phyloP scores from a whole-genome alignment of 2,329 filamentous ascomycete species.

The Stagonosporopsis rhizophila region DNA sequence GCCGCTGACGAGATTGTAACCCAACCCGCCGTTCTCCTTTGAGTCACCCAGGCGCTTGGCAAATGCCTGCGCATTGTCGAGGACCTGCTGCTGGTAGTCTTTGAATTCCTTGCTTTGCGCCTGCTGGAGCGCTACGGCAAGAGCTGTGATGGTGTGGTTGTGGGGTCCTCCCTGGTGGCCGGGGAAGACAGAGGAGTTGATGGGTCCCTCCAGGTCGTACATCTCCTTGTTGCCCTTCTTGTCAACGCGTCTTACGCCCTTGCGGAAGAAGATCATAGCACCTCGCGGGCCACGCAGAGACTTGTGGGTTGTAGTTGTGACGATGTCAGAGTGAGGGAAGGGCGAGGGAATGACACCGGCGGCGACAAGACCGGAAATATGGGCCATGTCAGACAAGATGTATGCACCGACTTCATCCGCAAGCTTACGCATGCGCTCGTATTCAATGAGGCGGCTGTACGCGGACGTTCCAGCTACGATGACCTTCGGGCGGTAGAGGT shows the following conservation, averaged over 20 bases:
- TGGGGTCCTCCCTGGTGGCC: slow-evolving; percentile 98
- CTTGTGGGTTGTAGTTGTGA: slow-evolving; percentile 99
- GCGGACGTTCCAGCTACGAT: slow-evolving; percentile 96
- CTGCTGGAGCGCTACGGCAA: slow-evolving; percentile 94
- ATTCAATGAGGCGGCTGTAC: slow-evolving; percentile 98
- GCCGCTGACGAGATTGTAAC: slow-evolving; percentile 93
- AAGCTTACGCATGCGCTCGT: slow-evolving; percentile 93
- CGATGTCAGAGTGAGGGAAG: slow-evolving; percentile 91
- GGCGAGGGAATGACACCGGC: slow-evolving; percentile 92
- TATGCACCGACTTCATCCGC: slow-evolving; percentile 93
- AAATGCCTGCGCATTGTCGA: slow-evolving; percentile 91
- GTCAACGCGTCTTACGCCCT: slow-evolving; percentile 89
- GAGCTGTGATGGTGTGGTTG: slow-evolving; percentile 99
- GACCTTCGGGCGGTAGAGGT: slow-evolving; percentile 93
- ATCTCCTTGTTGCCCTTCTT: slow-evolving; percentile 90
- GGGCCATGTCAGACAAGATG: slow-evolving; percentile 96
- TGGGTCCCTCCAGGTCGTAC: slow-evolving; percentile 93
- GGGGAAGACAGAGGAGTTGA: slow-evolving; percentile 99
- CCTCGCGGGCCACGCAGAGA: slow-evolving; percentile 95
- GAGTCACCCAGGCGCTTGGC: slow-evolving; percentile 75
- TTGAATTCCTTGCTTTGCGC: slow-evolving; percentile 90
- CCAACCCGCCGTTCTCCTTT: slow-evolving; percentile 72
- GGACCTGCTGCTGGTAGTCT: slow-evolving; percentile 89
- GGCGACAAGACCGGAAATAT: slow-evolving; percentile 95
- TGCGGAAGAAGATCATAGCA: slow-evolving; percentile 99